phyloP scores from a whole-genome alignment of 768 basidiomycete genomes.

The Pholiota conissans region DNA sequence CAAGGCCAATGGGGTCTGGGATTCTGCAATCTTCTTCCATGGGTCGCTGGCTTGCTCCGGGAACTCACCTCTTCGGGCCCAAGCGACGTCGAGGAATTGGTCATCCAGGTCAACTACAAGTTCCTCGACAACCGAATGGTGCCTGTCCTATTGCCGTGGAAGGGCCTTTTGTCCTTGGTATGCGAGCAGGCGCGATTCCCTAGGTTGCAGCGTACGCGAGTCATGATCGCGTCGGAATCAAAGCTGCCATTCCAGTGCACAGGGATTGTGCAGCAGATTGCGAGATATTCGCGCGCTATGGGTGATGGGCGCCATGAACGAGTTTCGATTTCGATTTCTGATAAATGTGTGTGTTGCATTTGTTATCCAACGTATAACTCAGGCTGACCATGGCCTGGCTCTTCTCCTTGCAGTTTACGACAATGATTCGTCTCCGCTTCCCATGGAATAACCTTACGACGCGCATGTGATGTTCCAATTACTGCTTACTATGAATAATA shows the following conservation, averaged over 20 bases:
- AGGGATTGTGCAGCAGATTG: background rate
- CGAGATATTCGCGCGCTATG: conserved; percentile 1
- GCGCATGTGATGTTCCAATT: background rate
- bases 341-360: background rate
- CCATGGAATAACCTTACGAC: background rate
- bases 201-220: background rate
- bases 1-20: background rate
- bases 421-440: background rate
- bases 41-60: conserved; percentile 1
- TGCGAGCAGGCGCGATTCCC: background rate
- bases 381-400: too few species aligned
- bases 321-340: background rate
- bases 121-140: background rate
- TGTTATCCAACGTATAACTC: too few species aligned
- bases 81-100: conserved; percentile 3
- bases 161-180: background rate
- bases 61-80: background rate
- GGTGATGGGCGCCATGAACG: background rate
- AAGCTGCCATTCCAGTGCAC: background rate
- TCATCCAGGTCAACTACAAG: conserved; percentile 7
- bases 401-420: background rate
- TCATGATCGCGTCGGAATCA: conserved; percentile 2
- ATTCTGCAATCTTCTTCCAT: background rate
- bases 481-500: too few species aligned
- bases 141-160: background rate